Evolutionary conservation across 1,139 yeast genomes (phyloP), one percentile per base, ranked within the genome.

Genomic region (Geotrichum armillariae): DNA sequence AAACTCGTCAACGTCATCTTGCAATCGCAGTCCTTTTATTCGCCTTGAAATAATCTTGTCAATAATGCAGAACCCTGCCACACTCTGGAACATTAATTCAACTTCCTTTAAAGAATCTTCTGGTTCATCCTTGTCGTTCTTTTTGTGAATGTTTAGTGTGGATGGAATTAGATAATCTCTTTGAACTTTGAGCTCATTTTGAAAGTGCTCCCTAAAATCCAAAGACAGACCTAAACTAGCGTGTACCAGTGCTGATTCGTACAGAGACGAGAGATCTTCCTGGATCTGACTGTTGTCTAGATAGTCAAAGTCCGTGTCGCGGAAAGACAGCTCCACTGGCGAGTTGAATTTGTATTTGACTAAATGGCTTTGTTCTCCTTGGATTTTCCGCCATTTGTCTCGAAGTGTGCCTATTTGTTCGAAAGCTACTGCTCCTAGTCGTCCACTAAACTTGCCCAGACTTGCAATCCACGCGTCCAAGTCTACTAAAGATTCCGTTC

Each of bases 181-280:
- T 62, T 89, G 85, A 52, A 83, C 78, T 55, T 79, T 75, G 71
- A 93, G 75, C 65, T 89, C 96, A 56, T 82, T 85, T 52, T 81
- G 79, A 60, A 85, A 84, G 53, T 82, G 80, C 23, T 75, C 72
- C 41, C 80, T 74, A 49, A 93, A 75, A 47, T 77, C 76, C 6
- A 79, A 82, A 7, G 77, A 70, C 62, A 84, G 85, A 42, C 84
- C 82, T 47, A 91, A 74, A 5, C 91, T 83, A 50, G 82, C 80
- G 63, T 85, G 91, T 0, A 93, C 95, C 61, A 91, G 73, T 21
- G 88, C 79, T 4, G 95, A 84, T 67, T 93, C 97, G 65, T 81
- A 87, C 21, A 93, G 72, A 11, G 90, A 85, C 14, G 82, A 77
- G 48, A 90, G 68, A 52, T 83, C 82, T 29, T 85, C 74, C 18